Percentiles rank a stretch among this genome's conserved stretches.
phyloP scores from a whole-genome alignment of 306 rosid species.

The Sicyos edulis region DNA sequence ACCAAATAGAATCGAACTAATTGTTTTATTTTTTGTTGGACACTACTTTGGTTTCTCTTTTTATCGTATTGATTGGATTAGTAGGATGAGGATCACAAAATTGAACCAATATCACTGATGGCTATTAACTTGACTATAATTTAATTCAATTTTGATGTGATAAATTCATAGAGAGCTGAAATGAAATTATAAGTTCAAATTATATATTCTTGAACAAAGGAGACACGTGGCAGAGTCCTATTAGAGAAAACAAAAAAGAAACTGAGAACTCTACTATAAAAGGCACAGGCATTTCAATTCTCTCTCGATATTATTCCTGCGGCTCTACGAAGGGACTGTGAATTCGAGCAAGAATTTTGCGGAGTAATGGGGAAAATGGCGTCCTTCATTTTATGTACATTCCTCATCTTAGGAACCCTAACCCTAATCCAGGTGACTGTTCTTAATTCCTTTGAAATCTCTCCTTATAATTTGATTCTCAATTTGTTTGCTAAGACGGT shows the following conservation, averaged over 20 bases:
- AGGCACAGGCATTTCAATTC: not conserved
- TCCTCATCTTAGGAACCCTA: constrained; percentile 55
- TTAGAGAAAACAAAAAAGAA: not conserved
- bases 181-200: no score
- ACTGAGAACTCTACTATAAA: not conserved
- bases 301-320: not conserved
- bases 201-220: no score
- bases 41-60: no score
- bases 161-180: no score
- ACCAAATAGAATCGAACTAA: no score
- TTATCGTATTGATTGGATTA: no score
- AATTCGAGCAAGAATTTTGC: constrained; percentile 15
- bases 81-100: no score
- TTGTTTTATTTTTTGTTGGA: no score
- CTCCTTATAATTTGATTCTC: constrained; percentile 22
- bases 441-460: not conserved
- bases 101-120: no score
- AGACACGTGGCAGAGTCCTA: not conserved
- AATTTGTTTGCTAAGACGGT: not conserved
- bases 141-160: no score
- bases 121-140: no score
- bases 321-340: not conserved
- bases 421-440: constrained; percentile 53
- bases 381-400: constrained; percentile 44
- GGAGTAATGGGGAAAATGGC: constrained; percentile 52